Conservation (phyloP, 208 protist genomes). For the Acanthamoeba healyi region DNA sequence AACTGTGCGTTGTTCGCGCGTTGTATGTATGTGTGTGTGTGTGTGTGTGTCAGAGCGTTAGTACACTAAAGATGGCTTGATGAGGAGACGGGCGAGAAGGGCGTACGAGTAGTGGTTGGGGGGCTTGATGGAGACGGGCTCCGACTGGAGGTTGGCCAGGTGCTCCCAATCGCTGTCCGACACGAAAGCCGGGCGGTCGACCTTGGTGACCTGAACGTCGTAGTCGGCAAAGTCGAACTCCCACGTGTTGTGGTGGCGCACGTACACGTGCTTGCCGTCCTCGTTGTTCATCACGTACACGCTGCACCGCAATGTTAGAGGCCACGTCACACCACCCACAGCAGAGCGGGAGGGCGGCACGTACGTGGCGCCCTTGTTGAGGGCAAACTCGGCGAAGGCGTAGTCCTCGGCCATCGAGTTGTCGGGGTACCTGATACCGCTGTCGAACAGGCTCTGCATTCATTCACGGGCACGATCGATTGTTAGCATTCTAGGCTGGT, state of each 20-base stretch:
- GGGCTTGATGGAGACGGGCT: conserved; percentile 1
- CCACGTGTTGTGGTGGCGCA: conserved; percentile 55
- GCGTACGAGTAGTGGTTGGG: neutral
- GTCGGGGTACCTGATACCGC: conserved; percentile 8
- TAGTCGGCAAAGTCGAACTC: conserved; percentile 6
- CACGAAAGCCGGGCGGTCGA: conserved; percentile 1
- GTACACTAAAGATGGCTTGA: neutral
- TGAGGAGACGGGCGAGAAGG: neutral
- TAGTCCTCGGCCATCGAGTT: conserved; percentile 52
- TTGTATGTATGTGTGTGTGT: neutral
- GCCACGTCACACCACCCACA: neutral
- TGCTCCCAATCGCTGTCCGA: neutral
- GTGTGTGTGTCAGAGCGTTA: neutral
- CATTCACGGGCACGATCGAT: neutral
- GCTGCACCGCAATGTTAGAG: neutral
- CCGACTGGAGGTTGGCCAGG: neutral
- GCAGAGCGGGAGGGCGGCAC: too few relatives aligned
- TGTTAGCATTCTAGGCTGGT: too few relatives aligned
- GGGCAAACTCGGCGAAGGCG: conserved; percentile 28
- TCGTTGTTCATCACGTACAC: conserved; percentile 40
- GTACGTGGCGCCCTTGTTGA: conserved; percentile 16
- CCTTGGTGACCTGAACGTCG: neutral
- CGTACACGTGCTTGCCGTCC: conserved; percentile 42
- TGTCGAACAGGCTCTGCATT: conserved; percentile 3
- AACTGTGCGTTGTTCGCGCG: too few relatives aligned